Percentiles rank a stretch among this genome's conserved stretches.
Evolutionary conservation across 805 yeast genomes (phyloP).

Genomic region (Candida palmyrensis): DNA sequence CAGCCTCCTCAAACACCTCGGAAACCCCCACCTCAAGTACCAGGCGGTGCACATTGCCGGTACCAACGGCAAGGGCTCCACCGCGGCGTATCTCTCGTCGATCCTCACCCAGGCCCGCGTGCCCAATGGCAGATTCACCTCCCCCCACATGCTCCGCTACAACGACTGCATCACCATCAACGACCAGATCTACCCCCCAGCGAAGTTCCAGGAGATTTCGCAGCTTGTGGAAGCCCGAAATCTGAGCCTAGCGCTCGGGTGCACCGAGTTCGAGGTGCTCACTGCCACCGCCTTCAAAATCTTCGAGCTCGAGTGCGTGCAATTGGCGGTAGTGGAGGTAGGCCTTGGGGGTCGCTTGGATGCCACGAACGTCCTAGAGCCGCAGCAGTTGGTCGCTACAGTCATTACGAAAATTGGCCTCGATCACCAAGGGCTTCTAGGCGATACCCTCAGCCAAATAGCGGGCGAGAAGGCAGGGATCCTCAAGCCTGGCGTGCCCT

Average conservation of each 20-base stretch:
- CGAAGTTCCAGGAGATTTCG: constrained; percentile 43
- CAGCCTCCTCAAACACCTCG: constrained; percentile 38
- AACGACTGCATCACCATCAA: constrained; percentile 74
- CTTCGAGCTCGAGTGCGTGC: constrained; percentile 55
- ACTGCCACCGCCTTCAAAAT: constrained; percentile 83
- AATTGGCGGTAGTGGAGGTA: constrained; percentile 84
- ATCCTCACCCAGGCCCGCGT: constrained; percentile 46
- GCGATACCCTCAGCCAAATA: constrained; percentile 57
- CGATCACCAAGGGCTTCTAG: constrained; percentile 80
- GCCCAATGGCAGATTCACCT: constrained; percentile 74
- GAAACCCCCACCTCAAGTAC: constrained; percentile 62
- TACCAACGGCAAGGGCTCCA: constrained; percentile 95
- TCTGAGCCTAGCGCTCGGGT: constrained; percentile 41
- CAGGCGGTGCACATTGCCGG: constrained; percentile 90
- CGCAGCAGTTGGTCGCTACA: constrained; percentile 48
- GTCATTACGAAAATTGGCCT: constrained; percentile 82
- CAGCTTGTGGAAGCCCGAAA: constrained; percentile 39
- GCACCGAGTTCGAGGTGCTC: constrained; percentile 84
- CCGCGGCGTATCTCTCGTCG: constrained; percentile 74
- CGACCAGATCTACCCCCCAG: constrained; percentile 46
- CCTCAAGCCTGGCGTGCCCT: constrained; percentile 53
- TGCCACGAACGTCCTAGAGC: constrained; percentile 71
- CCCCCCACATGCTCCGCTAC: constrained; percentile 75
- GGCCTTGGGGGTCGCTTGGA: constrained; percentile 90
- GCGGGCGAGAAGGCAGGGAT: constrained; percentile 87